Percentiles rank a stretch among this genome's conserved stretches.
phyloP scores from a whole-genome alignment of 1,139 yeast species.

The Candida sp. region DNA sequence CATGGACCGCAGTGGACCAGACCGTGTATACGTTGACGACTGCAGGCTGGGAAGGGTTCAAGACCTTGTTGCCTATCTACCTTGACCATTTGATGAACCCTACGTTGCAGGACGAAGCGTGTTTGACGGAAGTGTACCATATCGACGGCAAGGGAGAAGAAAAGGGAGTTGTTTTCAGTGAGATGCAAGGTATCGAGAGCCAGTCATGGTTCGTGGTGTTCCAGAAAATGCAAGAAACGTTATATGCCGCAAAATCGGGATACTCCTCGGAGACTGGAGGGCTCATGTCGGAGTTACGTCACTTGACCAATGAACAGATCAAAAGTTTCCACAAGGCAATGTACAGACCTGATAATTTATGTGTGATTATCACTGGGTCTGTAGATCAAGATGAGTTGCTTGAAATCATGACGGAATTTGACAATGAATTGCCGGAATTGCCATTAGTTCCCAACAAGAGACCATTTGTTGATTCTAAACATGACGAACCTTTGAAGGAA shows the following conservation, averaged over 20 bases:
- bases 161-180: conserved; percentile 96
- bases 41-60: conserved; percentile 98
- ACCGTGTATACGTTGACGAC: conserved; percentile 91
- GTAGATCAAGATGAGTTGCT: conserved; percentile 77
- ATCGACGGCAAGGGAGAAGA: conserved; percentile 91
- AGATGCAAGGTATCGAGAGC: conserved; percentile 94
- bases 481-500: conserved; percentile 43
- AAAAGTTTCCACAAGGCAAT: conserved; percentile 69
- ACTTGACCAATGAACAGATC: conserved; percentile 74
- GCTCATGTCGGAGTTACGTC: conserved; percentile 73
- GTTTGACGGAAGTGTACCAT: conserved; percentile 94
- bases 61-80: conserved; percentile 81
- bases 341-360: conserved; percentile 85
- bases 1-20: conserved; percentile 97
- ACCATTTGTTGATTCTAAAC: conserved; percentile 84
- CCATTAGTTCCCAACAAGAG: conserved; percentile 47
- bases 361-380: conserved; percentile 83
- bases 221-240: conserved; percentile 61
- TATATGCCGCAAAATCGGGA: conserved; percentile 58
- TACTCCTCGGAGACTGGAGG: conserved; percentile 98
- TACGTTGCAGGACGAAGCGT: conserved; percentile 87
- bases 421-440: conserved; percentile 48
- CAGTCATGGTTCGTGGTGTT: conserved; percentile 78
- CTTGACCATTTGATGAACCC: conserved; percentile 89
- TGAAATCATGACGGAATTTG: conserved; percentile 64